Evolutionary conservation across 23 red algal genomes (phyloP), one percentile per base, ranked within the genome.

Genomic region (Gracilariopsis chorda): DNA sequence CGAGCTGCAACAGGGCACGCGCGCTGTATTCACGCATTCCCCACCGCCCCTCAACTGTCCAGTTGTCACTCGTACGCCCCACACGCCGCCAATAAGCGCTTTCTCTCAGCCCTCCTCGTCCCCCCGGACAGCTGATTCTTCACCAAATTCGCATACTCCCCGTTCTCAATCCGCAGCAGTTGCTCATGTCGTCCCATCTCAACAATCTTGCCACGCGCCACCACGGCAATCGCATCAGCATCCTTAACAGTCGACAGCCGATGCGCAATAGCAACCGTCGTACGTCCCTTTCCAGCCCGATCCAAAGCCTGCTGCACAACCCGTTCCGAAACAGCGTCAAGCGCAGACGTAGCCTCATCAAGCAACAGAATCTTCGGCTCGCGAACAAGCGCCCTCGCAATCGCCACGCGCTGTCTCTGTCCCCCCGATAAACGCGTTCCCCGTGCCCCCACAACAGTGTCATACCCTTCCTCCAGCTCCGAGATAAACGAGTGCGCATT

Each of bases 191-290:
- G 91, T 16, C 97, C 97, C 28, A 74, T 80, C 61, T 99, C 97
- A 16, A 99, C 90, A 33, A 99, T 85, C 42, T 82, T 84, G 3
- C 97, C 97, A 9, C 82, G 78, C 62, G 74, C 72, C 34, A 99
- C 79, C 55, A 99, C 97, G 16, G 93, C 89, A 64, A 99, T 99
- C 14, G 81, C 53, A 63, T 96, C 91, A 1, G 97, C 88, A 57
- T 92, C 59, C 65, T 90, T 87, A 21, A 99, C 90, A 19, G 97
- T 96, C 36, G 93, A 94, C 41, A 99, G 77, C 47, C 97, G 88
- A 57, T 99, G 97, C 49, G 97, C 97, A 56, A 99, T 80, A 7
- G 95, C 86, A 28, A 99, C 72, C 36, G 97, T 99, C 25, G 97
- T 99, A 2, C 97, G 92, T 19, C 82, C 92, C 63, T 75, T 56